Evolutionary conservation across 768 basidiomycete genomes (phyloP).

Genomic region (Lactifluus pinguis): DNA sequence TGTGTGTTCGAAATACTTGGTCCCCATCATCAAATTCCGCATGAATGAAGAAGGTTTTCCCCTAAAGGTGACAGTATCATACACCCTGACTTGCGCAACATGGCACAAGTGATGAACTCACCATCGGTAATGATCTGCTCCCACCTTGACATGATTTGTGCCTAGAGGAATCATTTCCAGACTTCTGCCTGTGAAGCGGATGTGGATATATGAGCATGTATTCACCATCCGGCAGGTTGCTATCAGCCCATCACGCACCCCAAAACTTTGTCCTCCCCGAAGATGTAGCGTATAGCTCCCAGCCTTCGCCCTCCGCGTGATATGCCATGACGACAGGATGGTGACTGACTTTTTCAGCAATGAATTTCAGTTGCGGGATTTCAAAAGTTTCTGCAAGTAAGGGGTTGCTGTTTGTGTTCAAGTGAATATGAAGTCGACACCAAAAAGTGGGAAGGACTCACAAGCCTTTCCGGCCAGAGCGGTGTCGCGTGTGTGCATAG

Average conservation of each 20-base stretch:
- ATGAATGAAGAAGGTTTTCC: constrained; percentile 83
- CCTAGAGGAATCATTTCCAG: constrained; percentile 81
- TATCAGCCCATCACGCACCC: constrained; percentile 43
- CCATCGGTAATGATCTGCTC: constrained; percentile 65
- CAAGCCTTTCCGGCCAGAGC: constrained; percentile 85
- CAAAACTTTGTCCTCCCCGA: constrained; percentile 83
- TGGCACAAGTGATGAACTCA: constrained; percentile 24
- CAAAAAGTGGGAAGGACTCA: constrained; percentile 32
- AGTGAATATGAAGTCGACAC: neutral
- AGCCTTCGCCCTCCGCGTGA: constrained; percentile 71
- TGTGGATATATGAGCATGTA: constrained; percentile 15
- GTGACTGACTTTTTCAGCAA: constrained; percentile 83
- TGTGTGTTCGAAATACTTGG: constrained; percentile 82
- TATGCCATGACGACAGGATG: constrained; percentile 79
- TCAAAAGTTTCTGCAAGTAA: constrained; percentile 88
- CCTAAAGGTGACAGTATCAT: constrained; percentile 36
- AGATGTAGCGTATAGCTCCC: constrained; percentile 71
- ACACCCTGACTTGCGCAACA: neutral
- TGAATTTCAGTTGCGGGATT: constrained; percentile 67
- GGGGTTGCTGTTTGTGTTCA: constrained; percentile 50
- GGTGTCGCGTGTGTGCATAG: constrained; percentile 72
- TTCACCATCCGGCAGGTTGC: constrained; percentile 11
- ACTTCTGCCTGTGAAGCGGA: constrained; percentile 56
- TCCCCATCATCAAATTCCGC: constrained; percentile 82
- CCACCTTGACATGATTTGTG: constrained; percentile 56